A percentile compares a stretch with the other conserved stretches of the same genome.
Conservation (phyloP, 2,329 filamentous ascomycete species). For the Thielaviopsis euricoi region DNA sequence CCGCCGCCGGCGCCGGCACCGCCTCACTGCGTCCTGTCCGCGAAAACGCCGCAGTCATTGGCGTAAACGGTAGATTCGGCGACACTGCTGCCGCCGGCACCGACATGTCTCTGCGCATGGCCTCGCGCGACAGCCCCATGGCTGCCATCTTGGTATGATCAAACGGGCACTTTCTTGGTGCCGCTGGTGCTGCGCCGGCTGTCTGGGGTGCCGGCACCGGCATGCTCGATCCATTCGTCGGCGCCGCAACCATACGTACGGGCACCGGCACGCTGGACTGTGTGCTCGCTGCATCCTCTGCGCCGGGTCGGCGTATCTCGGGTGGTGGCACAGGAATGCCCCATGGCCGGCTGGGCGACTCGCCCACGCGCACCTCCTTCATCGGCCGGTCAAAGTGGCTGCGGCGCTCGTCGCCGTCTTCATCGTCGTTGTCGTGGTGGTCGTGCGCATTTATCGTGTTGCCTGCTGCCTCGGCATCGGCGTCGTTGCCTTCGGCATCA, state of each 20-base stretch:
- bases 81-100: background rate
- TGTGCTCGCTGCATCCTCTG: background rate
- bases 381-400: slow-evolving; percentile 70
- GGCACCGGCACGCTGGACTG: slow-evolving; percentile 16
- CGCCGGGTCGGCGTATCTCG: slow-evolving; percentile 17
- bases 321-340: slow-evolving; percentile 65
- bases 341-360: slow-evolving; percentile 87
- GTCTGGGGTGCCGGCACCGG: slow-evolving; percentile 8
- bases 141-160: slow-evolving; percentile 30
- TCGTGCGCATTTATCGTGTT: slow-evolving; percentile 16
- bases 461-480: slow-evolving; percentile 22
- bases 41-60: background rate
- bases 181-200: background rate
- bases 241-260: slow-evolving; percentile 35
- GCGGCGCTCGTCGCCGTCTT: slow-evolving; percentile 41
- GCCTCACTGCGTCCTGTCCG: background rate
- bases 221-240: slow-evolving; percentile 15
- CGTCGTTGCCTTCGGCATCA: slow-evolving; percentile 17
- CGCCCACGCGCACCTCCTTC: slow-evolving; percentile 81
- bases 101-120: background rate
- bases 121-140: slow-evolving; percentile 16
- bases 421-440: slow-evolving; percentile 13
- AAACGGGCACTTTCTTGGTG: slow-evolving; percentile 41
- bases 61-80: background rate
- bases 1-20: too few species aligned